Evolutionary conservation across 306 rosid species (phyloP), one percentile per base, ranked within the genome.

Genomic region (Luffa acutangula): DNA sequence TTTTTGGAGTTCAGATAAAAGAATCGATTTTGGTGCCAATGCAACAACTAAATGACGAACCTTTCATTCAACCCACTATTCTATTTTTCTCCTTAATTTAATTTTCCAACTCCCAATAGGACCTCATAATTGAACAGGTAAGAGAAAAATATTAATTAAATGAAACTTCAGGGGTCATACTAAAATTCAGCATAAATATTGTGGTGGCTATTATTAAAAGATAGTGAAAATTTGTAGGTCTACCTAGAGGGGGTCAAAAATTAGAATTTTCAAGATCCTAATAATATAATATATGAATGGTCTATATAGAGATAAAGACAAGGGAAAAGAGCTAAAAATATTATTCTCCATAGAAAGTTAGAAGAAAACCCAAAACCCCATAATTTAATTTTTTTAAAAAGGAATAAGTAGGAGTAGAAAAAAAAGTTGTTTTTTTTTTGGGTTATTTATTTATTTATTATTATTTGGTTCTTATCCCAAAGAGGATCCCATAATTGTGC

Each of bases 401-500:
- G 1, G 63, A 57, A 57, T 18, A 57, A 57, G 5, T 14, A 66
- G 25, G 25, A 15, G 21, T 11, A 15, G 45, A 7, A 39, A 66
- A 37, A 67, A 70, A 2, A 1, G 5, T 79, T 18, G 4, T 36
- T 15, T 36, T 2, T 78, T 43, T 36, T 7, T 51, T 8, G 1
- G 15, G n/a, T n/a, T n/a, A n/a, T n/a, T 59, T 20, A 5, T 79
- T 79, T 41, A 69, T 42, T 42, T 9, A 20, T 20, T 46, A 45
- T 21, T 25, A 54, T 8, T 67, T 74, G 78, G 46, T 74, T 37
- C 78, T 74, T 52, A 74, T 74, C 78, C 78, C 78, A 51, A 51
- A 74, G 25, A 65, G 77, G 77, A 21, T 48, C 77, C 59, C 77
- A 73, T 73, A 49, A 73, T 73, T 31, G 43, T 5, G 25, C 60